Evolutionary conservation across 768 basidiomycete species (phyloP), one percentile per base, ranked within the genome.

Genomic region (Pholiota molesta): DNA sequence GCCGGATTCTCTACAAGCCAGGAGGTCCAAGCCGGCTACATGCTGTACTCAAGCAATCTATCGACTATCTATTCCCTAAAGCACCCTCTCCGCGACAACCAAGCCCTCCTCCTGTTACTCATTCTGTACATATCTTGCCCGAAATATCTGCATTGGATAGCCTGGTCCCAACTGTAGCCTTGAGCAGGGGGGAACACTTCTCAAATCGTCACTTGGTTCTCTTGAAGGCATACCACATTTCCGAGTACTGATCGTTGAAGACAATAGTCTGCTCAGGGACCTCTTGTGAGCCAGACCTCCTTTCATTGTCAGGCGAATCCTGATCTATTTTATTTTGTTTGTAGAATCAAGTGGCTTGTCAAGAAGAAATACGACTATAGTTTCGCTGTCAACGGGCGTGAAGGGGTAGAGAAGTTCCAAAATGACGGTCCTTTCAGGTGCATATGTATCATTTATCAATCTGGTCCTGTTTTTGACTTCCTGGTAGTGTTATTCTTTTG

Each of bases 1-100:
- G 92, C 73, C 88, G 92, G n/a, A 79, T 94, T 23, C 75, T 96
- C 13, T 92, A 89, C 83, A 98, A 97, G 72, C 95, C 95, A 10
- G 88, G 88, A 26, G 94, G 95, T 2, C 95, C 95, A 3, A 84
- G 85, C 47, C 85, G 89, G 21, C 81, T 97, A 59, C 82, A 87
- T 28, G 72, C 81, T 5, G 82, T 87, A 23, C 76, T 96, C 62
- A 88, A 87, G 68, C 82, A 89, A 10, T 83, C 84, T 71, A 60
- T 89, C 26, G 83, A 87, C 2, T 14, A 49, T 26, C 13, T 44
- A 45, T n/a, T 17, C 19, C 56, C 56, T 4, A 81, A 91, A 68
- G 83, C 75, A 58, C 84, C 77, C 52, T 83, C 83, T 66, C 85
- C 79, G 62, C 77, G 77, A 10, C 86, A 86, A 4, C 77, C 75